Percentiles rank a stretch among this genome's conserved stretches.
Evolutionary conservation across 495 filamentous ascomycete species (phyloP).

Genomic region (Trichocladium uniseriatum): DNA sequence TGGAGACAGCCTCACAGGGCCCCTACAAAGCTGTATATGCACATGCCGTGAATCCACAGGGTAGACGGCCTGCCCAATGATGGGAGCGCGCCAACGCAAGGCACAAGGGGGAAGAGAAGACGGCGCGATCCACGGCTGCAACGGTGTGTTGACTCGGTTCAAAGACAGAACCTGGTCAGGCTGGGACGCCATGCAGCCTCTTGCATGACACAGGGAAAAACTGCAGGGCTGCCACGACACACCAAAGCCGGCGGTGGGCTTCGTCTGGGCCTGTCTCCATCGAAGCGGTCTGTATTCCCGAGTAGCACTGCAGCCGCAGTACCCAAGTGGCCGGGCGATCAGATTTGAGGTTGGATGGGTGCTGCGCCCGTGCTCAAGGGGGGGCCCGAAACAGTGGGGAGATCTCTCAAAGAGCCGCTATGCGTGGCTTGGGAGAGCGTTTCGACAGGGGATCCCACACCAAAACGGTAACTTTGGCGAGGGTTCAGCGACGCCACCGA

Average conservation of each 20-base stretch:
- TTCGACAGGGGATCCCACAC: slow-evolving; percentile 8
- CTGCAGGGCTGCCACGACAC: slow-evolving; percentile 3
- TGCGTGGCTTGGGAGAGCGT: slow-evolving; percentile 18
- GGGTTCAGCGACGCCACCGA: slow-evolving; percentile 27
- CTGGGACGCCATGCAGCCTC: slow-evolving; percentile 11
- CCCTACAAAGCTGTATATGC: slow-evolving; percentile 14
- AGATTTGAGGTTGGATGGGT: background rate
- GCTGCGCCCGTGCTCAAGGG: no score
- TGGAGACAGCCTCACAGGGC: slow-evolving; percentile 4
- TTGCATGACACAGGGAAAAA: background rate
- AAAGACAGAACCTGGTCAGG: slow-evolving; percentile 10
- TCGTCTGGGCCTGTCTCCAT: no score
- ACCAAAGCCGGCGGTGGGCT: background rate
- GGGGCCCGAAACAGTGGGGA: background rate
- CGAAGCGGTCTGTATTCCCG: background rate
- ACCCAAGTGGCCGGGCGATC: background rate
- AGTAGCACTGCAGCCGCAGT: slow-evolving; percentile 1
- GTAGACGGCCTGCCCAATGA: background rate
- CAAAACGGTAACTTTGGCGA: slow-evolving; percentile 23
- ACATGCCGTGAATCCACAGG: slow-evolving; percentile 12
- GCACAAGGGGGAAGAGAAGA: slow-evolving; percentile 4
- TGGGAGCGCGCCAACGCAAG: background rate
- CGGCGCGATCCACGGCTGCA: slow-evolving; percentile 6
- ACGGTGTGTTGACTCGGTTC: slow-evolving; percentile 13
- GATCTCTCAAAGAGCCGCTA: slow-evolving; percentile 11